Base-by-base conservation (phyloP, 2,329 filamentous ascomycete genomes). In the Seiridium unicorne region DNA sequence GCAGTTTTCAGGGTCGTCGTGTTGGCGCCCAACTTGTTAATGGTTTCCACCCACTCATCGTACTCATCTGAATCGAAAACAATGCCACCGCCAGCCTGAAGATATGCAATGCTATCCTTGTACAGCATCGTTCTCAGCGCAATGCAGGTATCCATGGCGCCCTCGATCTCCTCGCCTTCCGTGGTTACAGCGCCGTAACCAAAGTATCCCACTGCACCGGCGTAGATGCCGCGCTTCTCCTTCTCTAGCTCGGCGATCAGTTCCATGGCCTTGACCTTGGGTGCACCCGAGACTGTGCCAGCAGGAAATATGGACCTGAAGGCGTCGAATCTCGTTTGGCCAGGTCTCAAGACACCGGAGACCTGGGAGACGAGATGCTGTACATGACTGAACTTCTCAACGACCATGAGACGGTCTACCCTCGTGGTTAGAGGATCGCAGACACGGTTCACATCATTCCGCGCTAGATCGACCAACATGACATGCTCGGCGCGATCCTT, bases 331-430 rank as follows among this genome's bases (percentile, higher is more conserved):
- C 95, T 86, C 36, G 92, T 94, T 81, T 93, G 93, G 44, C 84
- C 93, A 4, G 85, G 82, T 51, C 95, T 85, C 65, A 98, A 79
- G n/a, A 95, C 84, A 49, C 95, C 94, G 1, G 92, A 97, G 0
- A 99, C 95, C 75, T 99, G 93, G 1, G 92, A 97, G 4, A 97
- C 93, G 18, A 99, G 85, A 76, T 99, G 95, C 81, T 98, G 95
- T 35, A 99, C 95, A 76, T 99, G 95, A 61, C 90, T 95, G 80
- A 99, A 99, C 71, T 90, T 89, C 76, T 96, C 91, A 10, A 96
- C 92, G 2, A 92, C 91, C 94, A 98, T 97, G 64, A 98, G 80
- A 57, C 92, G 87, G 80, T 99, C 95, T 34, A 98, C 95, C 62
- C 91, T 87, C 36, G 94, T 97, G 35, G 91, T 92, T 44, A 89